Conservation (phyloP, 257 asterid species). For the Solanum chilense region DNA sequence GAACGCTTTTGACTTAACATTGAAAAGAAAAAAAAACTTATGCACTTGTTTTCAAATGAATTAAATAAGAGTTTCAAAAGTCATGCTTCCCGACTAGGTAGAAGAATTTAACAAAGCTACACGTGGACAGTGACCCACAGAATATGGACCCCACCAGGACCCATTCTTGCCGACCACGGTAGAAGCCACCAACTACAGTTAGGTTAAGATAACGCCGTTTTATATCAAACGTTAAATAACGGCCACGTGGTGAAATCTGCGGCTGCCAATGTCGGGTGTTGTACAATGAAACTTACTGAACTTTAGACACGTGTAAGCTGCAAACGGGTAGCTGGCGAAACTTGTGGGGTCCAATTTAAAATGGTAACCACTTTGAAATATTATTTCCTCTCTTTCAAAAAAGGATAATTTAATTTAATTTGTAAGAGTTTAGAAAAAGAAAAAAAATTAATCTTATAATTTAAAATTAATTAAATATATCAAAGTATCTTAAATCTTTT, state of each 20-base stretch:
- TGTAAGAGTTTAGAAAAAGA: too few relatives aligned
- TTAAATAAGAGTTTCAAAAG: background rate
- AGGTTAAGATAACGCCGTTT: background rate
- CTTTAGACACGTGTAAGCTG: slow-evolving; percentile 14
- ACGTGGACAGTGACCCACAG: background rate
- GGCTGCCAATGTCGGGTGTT: slow-evolving; percentile 4
- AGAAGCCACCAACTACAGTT: background rate
- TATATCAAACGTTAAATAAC: background rate
- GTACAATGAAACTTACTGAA: background rate
- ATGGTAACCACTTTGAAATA: too few relatives aligned
- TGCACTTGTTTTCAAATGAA: background rate
- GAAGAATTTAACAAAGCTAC: background rate
- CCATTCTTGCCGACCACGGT: background rate
- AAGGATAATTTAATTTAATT: too few relatives aligned
- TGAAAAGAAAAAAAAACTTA: too few relatives aligned
- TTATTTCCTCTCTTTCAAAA: too few relatives aligned
- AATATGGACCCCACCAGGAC: background rate
- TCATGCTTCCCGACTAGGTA: background rate
- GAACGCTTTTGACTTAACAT: rapidly evolving
- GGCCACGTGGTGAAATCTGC: slow-evolving; percentile 3
- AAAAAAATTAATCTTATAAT: too few relatives aligned
- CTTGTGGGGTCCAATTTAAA: background rate
- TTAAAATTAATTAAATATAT: too few relatives aligned
- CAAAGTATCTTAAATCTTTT: too few relatives aligned
- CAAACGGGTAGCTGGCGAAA: background rate